Evolutionary conservation across 2,329 filamentous ascomycete species (phyloP).

Genomic region (Epichloe sp.): DNA sequence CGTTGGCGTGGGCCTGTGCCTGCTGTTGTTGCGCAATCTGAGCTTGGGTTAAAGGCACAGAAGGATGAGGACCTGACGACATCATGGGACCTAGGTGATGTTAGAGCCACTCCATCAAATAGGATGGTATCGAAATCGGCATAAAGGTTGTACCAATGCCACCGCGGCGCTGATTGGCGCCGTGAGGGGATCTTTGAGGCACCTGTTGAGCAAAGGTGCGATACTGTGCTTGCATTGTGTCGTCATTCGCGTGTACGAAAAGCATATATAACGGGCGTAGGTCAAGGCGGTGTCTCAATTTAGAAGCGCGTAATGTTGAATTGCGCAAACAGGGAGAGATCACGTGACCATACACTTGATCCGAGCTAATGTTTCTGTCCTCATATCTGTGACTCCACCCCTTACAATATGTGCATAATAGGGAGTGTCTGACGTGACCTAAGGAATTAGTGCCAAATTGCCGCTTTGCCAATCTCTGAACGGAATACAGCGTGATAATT

Average conservation of each 20-base stretch:
- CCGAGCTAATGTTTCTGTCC: too few relatives aligned
- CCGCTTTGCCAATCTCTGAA: too few relatives aligned
- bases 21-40: slow-evolving; percentile 40
- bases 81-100: slow-evolving; percentile 38
- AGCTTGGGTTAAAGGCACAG: slow-evolving; percentile 38
- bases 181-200: slow-evolving; percentile 35
- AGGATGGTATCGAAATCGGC: background rate
- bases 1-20: slow-evolving; percentile 39
- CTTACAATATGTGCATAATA: too few relatives aligned
- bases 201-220: slow-evolving; percentile 37
- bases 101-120: slow-evolving; percentile 5
- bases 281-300: background rate
- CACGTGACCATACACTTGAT: background rate
- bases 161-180: slow-evolving; percentile 34
- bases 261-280: background rate
- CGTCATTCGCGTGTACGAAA: background rate
- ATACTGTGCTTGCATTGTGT: slow-evolving; percentile 40
- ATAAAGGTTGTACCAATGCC: slow-evolving; percentile 33
- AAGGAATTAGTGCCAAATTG: too few relatives aligned
- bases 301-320: too few relatives aligned
- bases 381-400: too few relatives aligned
- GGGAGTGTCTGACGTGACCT: too few relatives aligned
- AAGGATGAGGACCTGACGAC: slow-evolving; percentile 37
- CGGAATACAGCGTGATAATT: too few relatives aligned
- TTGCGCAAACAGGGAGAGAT: too few relatives aligned